A percentile compares a stretch with the other conserved stretches of the same genome.
Evolutionary conservation across 2,329 filamentous ascomycete species (phyloP).

Genomic region (Fusarium sp.): DNA sequence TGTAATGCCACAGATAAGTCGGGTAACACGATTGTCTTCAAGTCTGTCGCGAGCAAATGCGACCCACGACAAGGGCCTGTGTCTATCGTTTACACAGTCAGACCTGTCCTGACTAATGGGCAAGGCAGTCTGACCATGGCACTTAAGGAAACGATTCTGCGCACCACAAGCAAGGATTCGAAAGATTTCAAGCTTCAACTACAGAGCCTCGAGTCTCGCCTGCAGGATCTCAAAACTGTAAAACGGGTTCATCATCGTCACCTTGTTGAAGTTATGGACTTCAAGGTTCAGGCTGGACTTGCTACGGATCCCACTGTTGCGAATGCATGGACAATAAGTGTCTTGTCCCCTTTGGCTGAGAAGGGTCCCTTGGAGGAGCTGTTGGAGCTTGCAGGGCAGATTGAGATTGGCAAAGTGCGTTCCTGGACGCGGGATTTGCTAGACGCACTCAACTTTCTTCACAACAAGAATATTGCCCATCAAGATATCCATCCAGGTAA

Average conservation of each 20-base stretch:
- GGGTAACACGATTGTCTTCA: conserved; percentile 74
- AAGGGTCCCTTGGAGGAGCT: conserved; percentile 86
- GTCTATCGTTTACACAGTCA: conserved; percentile 77
- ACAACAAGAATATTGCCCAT: conserved; percentile 85
- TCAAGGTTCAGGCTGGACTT: conserved; percentile 74
- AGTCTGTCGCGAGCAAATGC: conserved; percentile 75
- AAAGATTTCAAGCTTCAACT: conserved; percentile 79
- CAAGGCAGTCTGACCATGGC: conserved; percentile 72
- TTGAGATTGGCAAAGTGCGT: conserved; percentile 80
- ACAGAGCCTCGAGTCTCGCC: conserved; percentile 77
- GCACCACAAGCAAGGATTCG: conserved; percentile 66
- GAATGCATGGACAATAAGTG: conserved; percentile 75
- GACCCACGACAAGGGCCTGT: conserved; percentile 73
- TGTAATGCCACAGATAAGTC: conserved; percentile 72
- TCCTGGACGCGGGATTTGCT: conserved; percentile 93
- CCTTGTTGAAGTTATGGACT: conserved; percentile 83
- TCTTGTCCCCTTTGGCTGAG: conserved; percentile 81
- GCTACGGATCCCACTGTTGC: conserved; percentile 51
- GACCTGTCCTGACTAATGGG: conserved; percentile 69
- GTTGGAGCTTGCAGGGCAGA: conserved; percentile 79
- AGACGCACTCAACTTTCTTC: conserved; percentile 87
- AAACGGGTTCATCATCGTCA: conserved; percentile 81
- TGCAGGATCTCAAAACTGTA: conserved; percentile 79
- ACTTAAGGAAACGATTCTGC: conserved; percentile 76
- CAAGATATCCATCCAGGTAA: conserved; percentile 84